Percentiles rank a stretch among this genome's conserved stretches.
These are phyloP conservation scores for Pseudogymnoascus sp. DNA, from an alignment of 2,329 filamentous ascomycete species.

Conservation along the genomic window DNA sequence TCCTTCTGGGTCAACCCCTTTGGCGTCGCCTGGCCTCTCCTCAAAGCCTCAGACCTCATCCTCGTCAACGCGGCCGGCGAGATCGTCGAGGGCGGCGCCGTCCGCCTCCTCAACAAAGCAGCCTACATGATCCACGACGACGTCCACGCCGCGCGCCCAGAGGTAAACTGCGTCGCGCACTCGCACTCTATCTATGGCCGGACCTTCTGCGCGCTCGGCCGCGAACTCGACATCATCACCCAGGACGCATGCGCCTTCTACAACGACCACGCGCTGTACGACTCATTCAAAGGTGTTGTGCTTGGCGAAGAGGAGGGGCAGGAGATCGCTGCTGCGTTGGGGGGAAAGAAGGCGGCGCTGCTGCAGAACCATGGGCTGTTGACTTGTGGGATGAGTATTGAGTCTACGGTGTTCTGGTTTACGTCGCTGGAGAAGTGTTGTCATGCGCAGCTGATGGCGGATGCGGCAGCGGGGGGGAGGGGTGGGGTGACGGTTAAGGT, in stretches of 20 bases:
- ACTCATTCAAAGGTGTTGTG: slow-evolving; percentile 46
- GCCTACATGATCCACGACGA: slow-evolving; percentile 57
- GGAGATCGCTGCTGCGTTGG: slow-evolving; percentile 42
- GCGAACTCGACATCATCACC: slow-evolving; percentile 50
- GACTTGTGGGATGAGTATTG: slow-evolving; percentile 44
- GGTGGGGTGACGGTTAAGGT: slow-evolving; percentile 62
- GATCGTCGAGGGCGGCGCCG: slow-evolving; percentile 54
- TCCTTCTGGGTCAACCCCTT: slow-evolving; percentile 32
- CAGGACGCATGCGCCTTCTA: slow-evolving; percentile 51
- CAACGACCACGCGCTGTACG: slow-evolving; percentile 35
- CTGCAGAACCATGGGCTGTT: slow-evolving; percentile 51
- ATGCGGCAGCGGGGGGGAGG: slow-evolving; percentile 54
- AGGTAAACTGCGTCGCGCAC: slow-evolving; percentile 53
- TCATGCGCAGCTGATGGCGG: slow-evolving; percentile 45
- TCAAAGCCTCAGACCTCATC: slow-evolving; percentile 62
- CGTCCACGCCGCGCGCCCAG: slow-evolving; percentile 51
- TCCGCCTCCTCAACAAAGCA: slow-evolving; percentile 26
- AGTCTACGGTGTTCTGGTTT: slow-evolving; percentile 50
- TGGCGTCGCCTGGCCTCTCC: slow-evolving; percentile 32
- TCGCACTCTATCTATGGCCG: slow-evolving; percentile 53
- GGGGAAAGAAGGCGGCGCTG: slow-evolving; percentile 44
- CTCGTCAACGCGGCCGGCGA: slow-evolving; percentile 55
- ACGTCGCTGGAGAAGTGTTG: slow-evolving; percentile 44
- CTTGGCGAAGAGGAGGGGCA: slow-evolving; percentile 45
- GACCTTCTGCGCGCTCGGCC: slow-evolving; percentile 56